phyloP scores from a whole-genome alignment of 78 protist species.

The Tieghemostelium lacteum region DNA sequence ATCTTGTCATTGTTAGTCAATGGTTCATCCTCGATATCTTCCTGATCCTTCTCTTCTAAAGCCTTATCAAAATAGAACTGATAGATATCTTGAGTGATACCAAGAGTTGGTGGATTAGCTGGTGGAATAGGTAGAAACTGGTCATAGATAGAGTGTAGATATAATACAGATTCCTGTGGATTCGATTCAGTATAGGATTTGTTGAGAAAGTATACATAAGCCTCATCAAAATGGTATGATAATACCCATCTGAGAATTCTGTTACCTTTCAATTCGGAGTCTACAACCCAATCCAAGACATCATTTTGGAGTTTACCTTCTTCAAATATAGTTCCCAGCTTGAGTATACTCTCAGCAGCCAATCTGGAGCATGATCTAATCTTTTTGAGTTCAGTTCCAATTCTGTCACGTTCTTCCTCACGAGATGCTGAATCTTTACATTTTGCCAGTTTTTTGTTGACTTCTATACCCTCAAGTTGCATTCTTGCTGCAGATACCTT shows the following conservation, averaged over 20 bases:
- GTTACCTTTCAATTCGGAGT: constrained; percentile 58
- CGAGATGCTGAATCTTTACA: constrained; percentile 30
- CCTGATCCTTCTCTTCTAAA: constrained; percentile 61
- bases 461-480: constrained; percentile 64
- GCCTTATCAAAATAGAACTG: constrained; percentile 63
- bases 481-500: constrained; percentile 42
- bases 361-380: constrained; percentile 58
- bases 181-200: constrained; percentile 21
- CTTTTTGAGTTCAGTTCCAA: constrained; percentile 24
- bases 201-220: constrained; percentile 45
- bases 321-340: constrained; percentile 53
- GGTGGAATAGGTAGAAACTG: constrained; percentile 72
- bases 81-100: constrained; percentile 66
- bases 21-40: constrained; percentile 46
- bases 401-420: constrained; percentile 52
- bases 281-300: constrained; percentile 66
- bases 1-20: constrained; percentile 10
- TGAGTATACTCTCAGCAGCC: constrained; percentile 44
- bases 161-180: constrained; percentile 47
- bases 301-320: constrained; percentile 39
- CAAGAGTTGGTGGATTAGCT: constrained; percentile 56
- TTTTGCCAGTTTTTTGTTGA: constrained; percentile 43
- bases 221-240: constrained; percentile 69
- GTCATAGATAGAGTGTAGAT: constrained; percentile 66
- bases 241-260: constrained; percentile 70